Base-by-base conservation (phyloP, 2,329 filamentous ascomycete species). In the Penicillium sp. region DNA sequence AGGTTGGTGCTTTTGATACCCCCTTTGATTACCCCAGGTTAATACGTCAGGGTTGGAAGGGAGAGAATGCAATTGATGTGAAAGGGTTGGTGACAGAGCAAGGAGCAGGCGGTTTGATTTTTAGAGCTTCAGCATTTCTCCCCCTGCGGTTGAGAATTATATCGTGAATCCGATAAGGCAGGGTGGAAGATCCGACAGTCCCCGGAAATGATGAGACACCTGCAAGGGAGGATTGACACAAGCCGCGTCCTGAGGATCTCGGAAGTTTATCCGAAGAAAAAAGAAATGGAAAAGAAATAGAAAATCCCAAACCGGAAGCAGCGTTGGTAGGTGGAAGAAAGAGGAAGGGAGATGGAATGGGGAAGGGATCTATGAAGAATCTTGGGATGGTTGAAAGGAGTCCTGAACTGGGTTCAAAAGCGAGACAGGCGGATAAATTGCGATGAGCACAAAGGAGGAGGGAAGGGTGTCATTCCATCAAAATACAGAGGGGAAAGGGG, bases 61-160 rank as follows among this genome's bases (percentile, higher is more conserved):
- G 65, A 67, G 60, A 62, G 64, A 69, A 68, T 68, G 64, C 49
- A 59, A 62, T 63, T 64, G 58, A 38, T 31, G 49, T 52, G 47
- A 54, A 48, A 29, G 28, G 49, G 49, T 42, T 55, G 41, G 13
- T 42, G 15, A 24, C 39, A 15, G 41, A 42, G 41, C 21, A 42
- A 42, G 41, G 41, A 42, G 41, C 41, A 42, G 23, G 15, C 6
- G 38, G 29, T 39, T 39, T 16, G 26, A 13, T 21, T 53, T 61
- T 64, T 64, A 64, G 59, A 54, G 60, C 60, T 60, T 62, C 57
- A 63, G 59, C 61, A 64, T 64, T 63, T 51, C 61, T 64, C 55
- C 58, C 61, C 61, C 60, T 63, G 60, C 56, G 54, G 54, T 64
- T 60, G 50, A 45, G 52, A 61, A 60, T 52, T 53, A 47, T 42